Evolutionary conservation across 2,329 filamentous ascomycete genomes (phyloP).

Genomic region (Helminthosporium solani): DNA sequence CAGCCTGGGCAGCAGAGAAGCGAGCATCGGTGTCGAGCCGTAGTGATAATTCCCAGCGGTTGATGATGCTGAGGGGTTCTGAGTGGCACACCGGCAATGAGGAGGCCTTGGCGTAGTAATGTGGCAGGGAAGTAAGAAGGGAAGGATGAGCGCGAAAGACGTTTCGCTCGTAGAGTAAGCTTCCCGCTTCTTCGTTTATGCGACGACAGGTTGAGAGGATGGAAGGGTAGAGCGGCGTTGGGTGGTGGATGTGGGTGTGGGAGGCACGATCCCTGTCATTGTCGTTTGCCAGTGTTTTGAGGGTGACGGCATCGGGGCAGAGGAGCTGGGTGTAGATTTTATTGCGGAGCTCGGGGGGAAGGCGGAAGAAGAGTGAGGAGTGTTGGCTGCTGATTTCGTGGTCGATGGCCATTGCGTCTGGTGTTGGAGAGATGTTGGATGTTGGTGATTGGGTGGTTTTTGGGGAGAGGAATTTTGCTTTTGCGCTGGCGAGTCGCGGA

Average conservation of each 20-base stretch:
- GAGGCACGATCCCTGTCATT: too few relatives aligned
- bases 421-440: slow-evolving; percentile 18
- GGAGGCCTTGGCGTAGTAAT: slow-evolving; percentile 34
- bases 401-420: slow-evolving; percentile 8
- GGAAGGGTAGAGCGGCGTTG: slow-evolving; percentile 36
- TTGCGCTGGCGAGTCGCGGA: not conserved
- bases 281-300: slow-evolving; percentile 8
- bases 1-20: slow-evolving; percentile 44
- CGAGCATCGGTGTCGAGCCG: slow-evolving; percentile 53
- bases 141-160: slow-evolving; percentile 52
- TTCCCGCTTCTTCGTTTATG: slow-evolving; percentile 44
- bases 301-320: slow-evolving; percentile 17
- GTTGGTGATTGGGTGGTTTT: slow-evolving; percentile 15
- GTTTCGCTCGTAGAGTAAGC: slow-evolving; percentile 52
- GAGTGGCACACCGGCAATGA: slow-evolving; percentile 41
- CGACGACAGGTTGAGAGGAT: slow-evolving; percentile 47
- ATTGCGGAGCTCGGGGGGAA: slow-evolving; percentile 63
- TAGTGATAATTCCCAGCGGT: slow-evolving; percentile 48
- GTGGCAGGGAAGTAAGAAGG: slow-evolving; percentile 49
- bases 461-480: not conserved
- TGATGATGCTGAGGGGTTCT: slow-evolving; percentile 39
- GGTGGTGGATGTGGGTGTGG: slow-evolving; percentile 8
- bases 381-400: slow-evolving; percentile 1
- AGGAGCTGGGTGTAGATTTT: slow-evolving; percentile 54
- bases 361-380: slow-evolving; percentile 40